A percentile compares a stretch with the other conserved stretches of the same genome.
Conservation (phyloP, 2,329 filamentous ascomycete species). For the Phyllosticta citrichinensis region DNA sequence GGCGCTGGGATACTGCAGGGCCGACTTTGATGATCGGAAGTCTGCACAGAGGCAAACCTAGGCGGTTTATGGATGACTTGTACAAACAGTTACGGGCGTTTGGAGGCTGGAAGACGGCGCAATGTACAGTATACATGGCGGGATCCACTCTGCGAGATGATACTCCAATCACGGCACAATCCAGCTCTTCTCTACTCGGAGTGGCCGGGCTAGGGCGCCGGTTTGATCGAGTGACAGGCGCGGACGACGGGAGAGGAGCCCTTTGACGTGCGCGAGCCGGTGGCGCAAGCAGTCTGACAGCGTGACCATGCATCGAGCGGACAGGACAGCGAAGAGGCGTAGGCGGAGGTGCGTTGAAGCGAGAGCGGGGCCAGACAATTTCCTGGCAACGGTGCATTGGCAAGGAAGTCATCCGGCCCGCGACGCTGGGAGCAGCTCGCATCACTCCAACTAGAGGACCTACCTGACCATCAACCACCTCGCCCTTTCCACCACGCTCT, state of each 20-base stretch:
- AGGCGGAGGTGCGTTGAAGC: not conserved
- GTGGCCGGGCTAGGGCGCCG: not conserved
- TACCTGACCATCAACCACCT: too few species aligned
- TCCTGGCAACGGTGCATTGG: slow-evolving; percentile 1
- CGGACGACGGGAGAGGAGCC: not conserved
- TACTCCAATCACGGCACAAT: not conserved
- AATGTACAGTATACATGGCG: not conserved
- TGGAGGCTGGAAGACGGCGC: not conserved
- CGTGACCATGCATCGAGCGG: not conserved
- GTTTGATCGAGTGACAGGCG: not conserved
- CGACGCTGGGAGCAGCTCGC: not conserved
- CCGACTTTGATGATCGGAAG: not conserved
- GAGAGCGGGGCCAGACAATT: not conserved
- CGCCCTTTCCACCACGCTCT: not conserved
- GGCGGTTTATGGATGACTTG: slow-evolving; percentile 11
- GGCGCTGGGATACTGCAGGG: slow-evolving; percentile 10
- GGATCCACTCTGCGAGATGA: not conserved
- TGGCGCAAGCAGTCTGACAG: not conserved
- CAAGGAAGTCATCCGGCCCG: slow-evolving; percentile 4
- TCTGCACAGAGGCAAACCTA: not conserved
- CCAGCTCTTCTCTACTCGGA: not conserved
- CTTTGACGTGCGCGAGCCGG: not conserved
- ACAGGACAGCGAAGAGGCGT: not conserved
- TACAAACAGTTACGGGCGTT: slow-evolving; percentile 14
- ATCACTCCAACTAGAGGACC: not conserved